Percentiles rank a stretch among this genome's conserved stretches.
Conservation (phyloP, 163 green algal species). For the Scenedesmus sp. region DNA sequence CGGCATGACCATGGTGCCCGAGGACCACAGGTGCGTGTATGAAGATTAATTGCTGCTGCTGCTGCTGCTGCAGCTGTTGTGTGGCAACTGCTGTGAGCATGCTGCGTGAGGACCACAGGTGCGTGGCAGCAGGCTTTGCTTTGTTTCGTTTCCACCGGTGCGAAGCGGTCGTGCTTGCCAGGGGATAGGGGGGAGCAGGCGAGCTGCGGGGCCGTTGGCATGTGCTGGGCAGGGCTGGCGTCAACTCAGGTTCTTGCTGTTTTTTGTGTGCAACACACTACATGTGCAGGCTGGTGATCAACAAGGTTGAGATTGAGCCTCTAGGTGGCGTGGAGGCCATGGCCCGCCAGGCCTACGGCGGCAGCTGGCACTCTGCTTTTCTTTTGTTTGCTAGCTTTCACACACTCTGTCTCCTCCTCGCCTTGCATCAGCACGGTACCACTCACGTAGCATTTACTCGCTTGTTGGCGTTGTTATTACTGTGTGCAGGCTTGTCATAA, state of each 20-base stretch:
- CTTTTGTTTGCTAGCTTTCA: too few species aligned
- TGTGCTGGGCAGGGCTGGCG: not conserved
- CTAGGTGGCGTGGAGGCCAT: constrained; percentile 10
- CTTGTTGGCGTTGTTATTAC: too few species aligned
- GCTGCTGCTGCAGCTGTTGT: not conserved
- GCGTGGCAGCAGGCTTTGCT: not conserved
- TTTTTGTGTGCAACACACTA: not conserved
- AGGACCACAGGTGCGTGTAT: constrained; percentile 21
- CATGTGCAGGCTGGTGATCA: constrained; percentile 18
- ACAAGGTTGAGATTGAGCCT: constrained; percentile 15
- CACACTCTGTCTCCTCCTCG: too few species aligned
- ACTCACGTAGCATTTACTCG: not conserved
- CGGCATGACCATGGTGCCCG: constrained; percentile 44
- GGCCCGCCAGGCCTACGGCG: not conserved
- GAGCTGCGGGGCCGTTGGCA: not conserved
- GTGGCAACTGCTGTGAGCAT: too few species aligned
- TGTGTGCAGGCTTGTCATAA: constrained; percentile 28
- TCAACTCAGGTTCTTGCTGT: not conserved
- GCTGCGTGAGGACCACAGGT: too few species aligned
- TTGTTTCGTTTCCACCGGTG: not conserved
- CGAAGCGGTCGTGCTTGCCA: too few species aligned
- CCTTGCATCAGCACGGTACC: too few species aligned
- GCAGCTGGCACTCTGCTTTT: not conserved
- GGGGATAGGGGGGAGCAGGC: not conserved
- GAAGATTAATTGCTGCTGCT: not conserved